Evolutionary conservation across 306 rosid species (phyloP).

Genomic region (Vachellia pachyceras): DNA sequence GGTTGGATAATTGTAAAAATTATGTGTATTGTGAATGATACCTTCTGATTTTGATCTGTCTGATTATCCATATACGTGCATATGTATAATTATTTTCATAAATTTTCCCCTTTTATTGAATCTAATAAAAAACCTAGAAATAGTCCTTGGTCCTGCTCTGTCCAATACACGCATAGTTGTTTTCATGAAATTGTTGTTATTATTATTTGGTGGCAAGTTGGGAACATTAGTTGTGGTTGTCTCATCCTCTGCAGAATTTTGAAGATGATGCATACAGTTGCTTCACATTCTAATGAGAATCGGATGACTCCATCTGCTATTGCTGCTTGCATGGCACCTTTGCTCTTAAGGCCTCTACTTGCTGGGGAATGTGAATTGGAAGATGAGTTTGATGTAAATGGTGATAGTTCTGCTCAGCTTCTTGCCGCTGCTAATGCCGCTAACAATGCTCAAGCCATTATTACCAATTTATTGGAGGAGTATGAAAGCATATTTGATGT

Average conservation of each 20-base stretch:
- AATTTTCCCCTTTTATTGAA: no score
- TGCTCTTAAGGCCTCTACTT: constrained; percentile 92
- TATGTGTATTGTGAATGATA: no score
- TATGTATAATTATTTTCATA: neutral
- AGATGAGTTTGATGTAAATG: constrained; percentile 87
- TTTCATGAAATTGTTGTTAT: neutral
- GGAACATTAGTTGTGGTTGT: neutral
- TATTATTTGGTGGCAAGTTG: neutral
- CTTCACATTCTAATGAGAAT: constrained; percentile 85
- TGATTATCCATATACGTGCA: no score
- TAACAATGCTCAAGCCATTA: constrained; percentile 92
- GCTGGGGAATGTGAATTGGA: constrained; percentile 98
- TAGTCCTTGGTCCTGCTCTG: neutral
- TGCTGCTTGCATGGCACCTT: constrained; percentile 99
- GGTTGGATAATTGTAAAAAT: no score
- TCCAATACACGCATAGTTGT: neutral
- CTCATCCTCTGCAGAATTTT: constrained; percentile 65
- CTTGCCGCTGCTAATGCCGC: constrained; percentile 99
- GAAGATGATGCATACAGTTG: constrained; percentile 92
- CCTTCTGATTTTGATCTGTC: no score
- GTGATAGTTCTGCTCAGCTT: constrained; percentile 97
- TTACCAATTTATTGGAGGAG: constrained; percentile 92
- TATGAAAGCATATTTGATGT: constrained; percentile 91
- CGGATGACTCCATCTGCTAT: constrained; percentile 98
- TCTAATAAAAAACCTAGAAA: no score